Evolutionary conservation across 1,284 basidiomycete species (phyloP), one percentile per base, ranked within the genome.

Genomic region (Ganoderma multipileum): DNA sequence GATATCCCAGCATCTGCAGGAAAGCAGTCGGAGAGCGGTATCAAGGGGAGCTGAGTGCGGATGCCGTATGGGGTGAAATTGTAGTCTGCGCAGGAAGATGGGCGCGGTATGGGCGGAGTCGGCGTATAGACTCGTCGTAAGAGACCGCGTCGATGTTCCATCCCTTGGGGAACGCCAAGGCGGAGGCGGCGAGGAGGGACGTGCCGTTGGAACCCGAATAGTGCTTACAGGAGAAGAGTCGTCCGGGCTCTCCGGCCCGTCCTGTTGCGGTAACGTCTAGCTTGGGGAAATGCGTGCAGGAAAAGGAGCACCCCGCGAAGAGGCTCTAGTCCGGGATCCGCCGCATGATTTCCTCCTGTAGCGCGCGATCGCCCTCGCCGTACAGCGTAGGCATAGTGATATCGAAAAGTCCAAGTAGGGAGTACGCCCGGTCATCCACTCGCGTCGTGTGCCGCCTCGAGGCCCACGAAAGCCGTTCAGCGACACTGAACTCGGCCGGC

Each of bases 341-440:
- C 36, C 62, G 47, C 30, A 63, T 9, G 20, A 63, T 63, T 50
- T 63, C 62, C 33, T 63, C 61, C 30, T 67, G 65, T n/a, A 67
- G 54, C 12, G 65, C 65, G 6, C 60, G 23, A 1, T 41, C 20
- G 26, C 66, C 55, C 18, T 63, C 66, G 33, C 66, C 66, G 33
- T 67, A 67, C 5, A 67, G 28, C 4, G 55, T 42, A 9, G 66
- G 41, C 66, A 67, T 63, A 54, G 58, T 23, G 41, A 67, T 58
- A 16, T 41, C 33, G 42, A 67, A 63, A 3, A 63, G 20, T 11
- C 66, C 66, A 7, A 67, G 38, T 4, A 67, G 52, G 4, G 61
- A 63, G 28, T 67, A 67, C 16, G 66, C 66, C 42, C 23, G 50
- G 26, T 67, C 66, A 33, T 67, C 66, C 9, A n/a, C 54, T 2